Evolutionary conservation across 2,329 filamentous ascomycete species (phyloP), one percentile per base, ranked within the genome.

Genomic region (Colletotrichum melonis): DNA sequence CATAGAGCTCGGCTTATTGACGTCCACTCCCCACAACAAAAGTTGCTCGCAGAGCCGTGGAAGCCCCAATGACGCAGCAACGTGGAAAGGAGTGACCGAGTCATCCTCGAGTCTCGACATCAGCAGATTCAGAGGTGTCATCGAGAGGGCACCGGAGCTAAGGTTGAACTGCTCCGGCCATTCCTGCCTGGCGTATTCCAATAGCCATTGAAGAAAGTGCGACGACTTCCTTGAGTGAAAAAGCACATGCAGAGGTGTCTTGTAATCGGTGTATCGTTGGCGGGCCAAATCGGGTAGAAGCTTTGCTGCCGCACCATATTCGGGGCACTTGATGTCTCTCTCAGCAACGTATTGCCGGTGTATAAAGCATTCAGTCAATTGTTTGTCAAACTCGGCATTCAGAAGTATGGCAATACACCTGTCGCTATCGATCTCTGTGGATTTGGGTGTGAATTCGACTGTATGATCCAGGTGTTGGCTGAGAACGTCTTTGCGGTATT

Each of bases 181-280:
- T 2, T 73, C 78, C 24, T 78, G 75, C 24, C 79, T 76, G 1
- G 78, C 79, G 69, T 81, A 83, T 57, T 83, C 81, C 24, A 84
- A 69, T 3, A 77, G 76, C 82, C 83, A 84, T 24, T 83, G 82
- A 11, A 80, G 78, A 38, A 84, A 82, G 70, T 79, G 81, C 59
- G 76, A 79, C 1, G 78, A 75, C 26, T 74, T 78, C 0, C 77
- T 68, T 0, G 70, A 57, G 2, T 74, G 69, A 60, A 84, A 83
- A 5, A 84, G 76, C 7, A 74, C 64, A 11, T 75, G 75, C 14
- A 83, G 75, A 16, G 42, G 8, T 49, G 42, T 79, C 75, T 1
- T 76, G 58, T 75, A 46, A 3, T 82, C 68, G 5, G 76, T 76
- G 11, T 73, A 82, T 30, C 56, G 16, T 69, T 80, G 75, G 2